A percentile compares a stretch with the other conserved stretches of the same genome.
These are phyloP conservation scores for Yarrowia porcina DNA, from an alignment of 805 yeast species.

Conservation along the genomic window DNA sequence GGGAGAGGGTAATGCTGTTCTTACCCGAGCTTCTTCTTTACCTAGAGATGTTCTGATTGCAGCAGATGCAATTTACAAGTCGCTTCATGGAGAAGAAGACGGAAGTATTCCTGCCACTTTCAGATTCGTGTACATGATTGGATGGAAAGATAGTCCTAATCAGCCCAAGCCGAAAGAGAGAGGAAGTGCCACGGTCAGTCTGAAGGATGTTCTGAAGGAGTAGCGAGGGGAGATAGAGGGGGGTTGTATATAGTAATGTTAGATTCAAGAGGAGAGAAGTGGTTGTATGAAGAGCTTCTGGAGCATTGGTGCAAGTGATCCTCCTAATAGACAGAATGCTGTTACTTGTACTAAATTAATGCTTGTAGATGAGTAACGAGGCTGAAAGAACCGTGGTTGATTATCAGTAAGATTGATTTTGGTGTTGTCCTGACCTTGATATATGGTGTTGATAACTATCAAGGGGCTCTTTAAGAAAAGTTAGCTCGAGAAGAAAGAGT, in stretches of 20 bases:
- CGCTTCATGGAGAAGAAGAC: constrained; percentile 65
- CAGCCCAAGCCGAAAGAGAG: constrained; percentile 73
- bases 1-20: constrained; percentile 80
- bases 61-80: constrained; percentile 68
- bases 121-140: constrained; percentile 76
- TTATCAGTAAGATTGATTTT: too few species aligned
- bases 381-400: too few species aligned
- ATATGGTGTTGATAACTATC: too few species aligned
- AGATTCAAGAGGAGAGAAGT: too few species aligned
- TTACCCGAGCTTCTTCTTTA: constrained; percentile 41
- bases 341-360: too few species aligned
- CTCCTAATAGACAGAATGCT: too few species aligned
- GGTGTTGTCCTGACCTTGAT: too few species aligned
- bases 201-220: constrained; percentile 55
- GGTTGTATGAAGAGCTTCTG: too few species aligned
- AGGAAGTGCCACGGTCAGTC: constrained; percentile 65
- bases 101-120: constrained; percentile 73
- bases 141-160: constrained; percentile 72
- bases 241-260: not conserved
- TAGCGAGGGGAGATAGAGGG: not conserved
- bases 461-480: too few species aligned
- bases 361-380: too few species aligned
- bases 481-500: too few species aligned
- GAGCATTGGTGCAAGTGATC: too few species aligned
- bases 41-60: constrained; percentile 68